Evolutionary conservation across 352 stramenopile genomes (phyloP), one percentile per base, ranked within the genome.

Genomic region (Pythium diclinum): DNA sequence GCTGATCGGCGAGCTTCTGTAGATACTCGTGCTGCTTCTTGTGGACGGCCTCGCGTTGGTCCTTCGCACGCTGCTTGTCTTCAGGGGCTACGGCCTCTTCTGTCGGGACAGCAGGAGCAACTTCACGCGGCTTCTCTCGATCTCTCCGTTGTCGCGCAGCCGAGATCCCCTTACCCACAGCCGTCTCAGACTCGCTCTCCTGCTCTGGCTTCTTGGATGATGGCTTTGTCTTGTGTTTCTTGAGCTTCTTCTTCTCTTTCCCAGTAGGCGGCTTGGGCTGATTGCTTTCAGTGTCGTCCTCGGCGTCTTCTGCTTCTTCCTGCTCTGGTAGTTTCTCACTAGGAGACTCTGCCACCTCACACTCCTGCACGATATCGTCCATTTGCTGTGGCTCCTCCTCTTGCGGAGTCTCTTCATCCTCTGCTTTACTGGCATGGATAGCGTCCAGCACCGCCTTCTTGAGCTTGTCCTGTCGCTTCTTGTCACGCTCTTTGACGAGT

Each of bases 11-110:
- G 40, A 92, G 67, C 44, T 79, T 78, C 16, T 76, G 62, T 2
- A 92, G 65, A 62, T 92, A 91, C 48, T 85, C 75, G 8, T 89
- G 79, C 55, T 92, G 84, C 59, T 91, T 92, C 44, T 76, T 75
- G 23, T 81, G 61, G 30, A 88, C 65, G 0, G 75, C 72, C 3
- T 87, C 76, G 30, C 76, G 77, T 36, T 84, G 67, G 34, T 89
- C 74, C 44, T 85, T 86, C 6, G 44, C 40, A 16, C 70, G 68
- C 25, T 72, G 75, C 53, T 82, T 82, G 46, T 78, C 67, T 19
- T 78, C 63, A 19, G 23, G 52, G 40, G 54, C 7, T 9, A 59
- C 48, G 23, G 74, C 65, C 30, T 67, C 57, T 17, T 72, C 55
- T 33, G 38, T 46, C 25, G 47, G 17, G 32, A 48, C 32, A 25